Evolutionary conservation across 2,329 filamentous ascomycete species (phyloP).

Genomic region (Akanthomyces dipterigenus): DNA sequence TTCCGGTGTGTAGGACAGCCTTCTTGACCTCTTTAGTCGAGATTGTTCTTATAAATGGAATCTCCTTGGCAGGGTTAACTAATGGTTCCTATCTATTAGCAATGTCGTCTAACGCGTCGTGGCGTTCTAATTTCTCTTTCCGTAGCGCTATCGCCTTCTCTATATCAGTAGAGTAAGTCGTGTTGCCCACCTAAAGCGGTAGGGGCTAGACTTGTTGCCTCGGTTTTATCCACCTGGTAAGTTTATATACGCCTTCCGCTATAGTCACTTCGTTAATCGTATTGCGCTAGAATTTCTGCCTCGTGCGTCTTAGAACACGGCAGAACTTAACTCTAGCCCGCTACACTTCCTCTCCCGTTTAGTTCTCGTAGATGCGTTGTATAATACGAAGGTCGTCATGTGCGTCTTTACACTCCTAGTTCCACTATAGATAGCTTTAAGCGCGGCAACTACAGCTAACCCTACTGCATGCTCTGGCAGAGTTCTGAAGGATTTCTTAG

Average conservation of each 20-base stretch:
- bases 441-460: neutral
- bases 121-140: slow-evolving; percentile 3
- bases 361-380: neutral
- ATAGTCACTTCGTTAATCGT: neutral
- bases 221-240: slow-evolving; percentile 5
- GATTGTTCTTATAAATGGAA: neutral
- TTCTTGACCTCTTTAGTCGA: too few species aligned
- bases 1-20: too few species aligned
- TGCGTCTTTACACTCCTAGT: neutral
- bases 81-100: neutral
- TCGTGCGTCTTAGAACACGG: neutral
- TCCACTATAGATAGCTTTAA: neutral
- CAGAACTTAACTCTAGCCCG: neutral
- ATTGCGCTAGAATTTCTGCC: neutral
- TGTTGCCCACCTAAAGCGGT: slow-evolving; percentile 2
- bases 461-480: neutral
- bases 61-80: neutral
- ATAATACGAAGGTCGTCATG: neutral
- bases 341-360: slow-evolving; percentile 1
- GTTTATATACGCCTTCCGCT: neutral
- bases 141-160: slow-evolving; percentile 2
- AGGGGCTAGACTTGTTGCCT: neutral
- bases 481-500: too few species aligned
- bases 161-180: neutral
- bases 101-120: neutral